Percentiles rank a stretch among this genome's conserved stretches.
These are phyloP conservation scores for Wallacemonas sp. DNA, from an alignment of 208 protist species.

Conservation along the genomic window DNA sequence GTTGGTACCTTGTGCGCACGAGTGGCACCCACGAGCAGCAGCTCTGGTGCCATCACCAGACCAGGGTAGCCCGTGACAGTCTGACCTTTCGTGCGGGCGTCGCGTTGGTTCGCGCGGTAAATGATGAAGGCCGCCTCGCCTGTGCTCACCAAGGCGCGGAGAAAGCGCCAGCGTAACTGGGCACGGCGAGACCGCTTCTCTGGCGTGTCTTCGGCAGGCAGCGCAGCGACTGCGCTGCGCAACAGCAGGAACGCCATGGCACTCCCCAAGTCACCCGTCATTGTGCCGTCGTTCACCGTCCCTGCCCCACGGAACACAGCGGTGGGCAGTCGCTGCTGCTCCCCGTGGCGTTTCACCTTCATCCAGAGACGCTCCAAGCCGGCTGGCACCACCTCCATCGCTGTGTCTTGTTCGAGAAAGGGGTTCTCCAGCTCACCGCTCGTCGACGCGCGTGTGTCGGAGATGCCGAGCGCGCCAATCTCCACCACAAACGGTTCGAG, in stretches of 20 bases:
- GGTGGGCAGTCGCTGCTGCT: constrained; percentile 43
- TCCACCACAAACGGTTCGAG: constrained; percentile 51
- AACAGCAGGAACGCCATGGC: constrained; percentile 54
- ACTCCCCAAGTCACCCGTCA: constrained; percentile 34
- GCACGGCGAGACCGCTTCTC: constrained; percentile 34
- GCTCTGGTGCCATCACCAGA: constrained; percentile 66
- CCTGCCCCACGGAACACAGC: constrained; percentile 35
- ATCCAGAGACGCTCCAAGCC: constrained; percentile 49
- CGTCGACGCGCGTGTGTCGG: not conserved
- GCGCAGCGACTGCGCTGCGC: constrained; percentile 31
- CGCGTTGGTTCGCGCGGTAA: constrained; percentile 54
- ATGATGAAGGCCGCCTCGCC: constrained; percentile 75
- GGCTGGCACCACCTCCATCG: constrained; percentile 9
- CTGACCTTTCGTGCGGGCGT: constrained; percentile 49
- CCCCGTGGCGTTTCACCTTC: constrained; percentile 39
- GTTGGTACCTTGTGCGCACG: constrained; percentile 50
- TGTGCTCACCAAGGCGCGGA: constrained; percentile 75
- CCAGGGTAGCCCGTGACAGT: constrained; percentile 50
- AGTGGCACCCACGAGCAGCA: constrained; percentile 49
- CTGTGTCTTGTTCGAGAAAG: not conserved
- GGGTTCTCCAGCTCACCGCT: constrained; percentile 2
- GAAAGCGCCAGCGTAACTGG: constrained; percentile 70
- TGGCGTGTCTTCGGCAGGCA: constrained; percentile 28
- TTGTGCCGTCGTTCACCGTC: constrained; percentile 1
- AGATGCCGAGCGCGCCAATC: not conserved